These are phyloP conservation scores for Ascocoryne sarcoides DNA, from an alignment of 2,329 filamentous ascomycete genomes.

Conservation along the genomic window DNA sequence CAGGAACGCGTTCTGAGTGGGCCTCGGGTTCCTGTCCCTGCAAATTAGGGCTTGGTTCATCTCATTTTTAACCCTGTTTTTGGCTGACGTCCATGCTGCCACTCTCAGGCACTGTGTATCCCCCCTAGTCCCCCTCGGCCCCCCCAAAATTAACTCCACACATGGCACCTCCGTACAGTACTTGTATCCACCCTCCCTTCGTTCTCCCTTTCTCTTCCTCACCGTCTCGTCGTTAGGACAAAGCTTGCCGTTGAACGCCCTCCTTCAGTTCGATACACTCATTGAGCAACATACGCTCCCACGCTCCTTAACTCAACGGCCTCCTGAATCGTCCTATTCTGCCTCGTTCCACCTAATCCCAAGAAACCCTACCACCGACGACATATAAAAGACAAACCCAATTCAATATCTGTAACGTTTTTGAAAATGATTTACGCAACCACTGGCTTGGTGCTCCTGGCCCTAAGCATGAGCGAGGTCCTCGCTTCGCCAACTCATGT, in stretches of 20 bases:
- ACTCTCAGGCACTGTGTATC: not conserved
- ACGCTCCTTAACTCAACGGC: conserved; percentile 24
- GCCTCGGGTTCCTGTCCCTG: conserved; percentile 1
- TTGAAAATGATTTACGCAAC: conserved; percentile 26
- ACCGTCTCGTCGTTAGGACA: conserved; percentile 13
- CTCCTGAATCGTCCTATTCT: no score
- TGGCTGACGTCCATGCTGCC: conserved; percentile 7
- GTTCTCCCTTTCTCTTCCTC: conserved; percentile 5
- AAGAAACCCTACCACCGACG: no score
- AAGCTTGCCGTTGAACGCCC: conserved; percentile 20
- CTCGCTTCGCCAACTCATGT: conserved; percentile 25
- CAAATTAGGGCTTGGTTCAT: conserved; percentile 19
- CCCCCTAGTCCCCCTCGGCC: conserved; percentile 4
- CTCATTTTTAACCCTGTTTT: conserved; percentile 21
- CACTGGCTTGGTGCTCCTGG: conserved; percentile 22
- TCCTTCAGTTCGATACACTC: conserved; percentile 21
- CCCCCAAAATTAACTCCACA: conserved; percentile 12
- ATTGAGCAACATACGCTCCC: conserved; percentile 21
- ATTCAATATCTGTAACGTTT: conserved; percentile 5
- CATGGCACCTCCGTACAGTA: conserved; percentile 1
- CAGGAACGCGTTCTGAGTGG: conserved; percentile 23
- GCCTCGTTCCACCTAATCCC: no score
- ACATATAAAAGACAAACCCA: not conserved
- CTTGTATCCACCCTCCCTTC: not conserved
- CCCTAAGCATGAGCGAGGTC: conserved; percentile 23